phyloP scores from a whole-genome alignment of 371 early-diverging fungal species.

The Mycotypha africana region DNA sequence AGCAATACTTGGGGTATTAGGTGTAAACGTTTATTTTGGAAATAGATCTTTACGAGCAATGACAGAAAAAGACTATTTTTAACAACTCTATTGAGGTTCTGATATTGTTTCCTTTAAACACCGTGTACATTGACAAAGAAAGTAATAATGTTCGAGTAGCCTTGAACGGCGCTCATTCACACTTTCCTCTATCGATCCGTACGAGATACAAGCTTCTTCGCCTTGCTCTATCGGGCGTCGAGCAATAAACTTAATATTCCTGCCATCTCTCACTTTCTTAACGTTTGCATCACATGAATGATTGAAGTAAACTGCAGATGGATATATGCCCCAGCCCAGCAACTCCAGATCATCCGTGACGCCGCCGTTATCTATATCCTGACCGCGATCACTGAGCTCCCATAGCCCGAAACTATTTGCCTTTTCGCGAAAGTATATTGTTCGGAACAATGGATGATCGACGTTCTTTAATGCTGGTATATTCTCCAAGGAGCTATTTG shows the following conservation, averaged over 20 bases:
- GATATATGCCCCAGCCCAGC: constrained; percentile 63
- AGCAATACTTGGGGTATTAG: constrained; percentile 32
- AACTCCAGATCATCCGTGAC: constrained; percentile 44
- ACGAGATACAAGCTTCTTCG: constrained; percentile 70
- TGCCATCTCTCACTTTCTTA: constrained; percentile 39
- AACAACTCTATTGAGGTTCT: no score
- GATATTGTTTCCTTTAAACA: constrained; percentile 45
- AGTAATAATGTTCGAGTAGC: constrained; percentile 58
- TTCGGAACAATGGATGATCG: constrained; percentile 40
- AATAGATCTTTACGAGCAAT: no score
- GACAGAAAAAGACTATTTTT: no score
- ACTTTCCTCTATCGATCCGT: constrained; percentile 46
- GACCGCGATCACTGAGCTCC: constrained; percentile 20
- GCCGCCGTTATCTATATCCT: constrained; percentile 1
- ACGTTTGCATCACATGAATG: constrained; percentile 75
- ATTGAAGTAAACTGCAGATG: constrained; percentile 74
- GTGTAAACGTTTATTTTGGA: no score
- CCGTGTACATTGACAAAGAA: constrained; percentile 63
- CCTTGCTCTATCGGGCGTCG: constrained; percentile 38
- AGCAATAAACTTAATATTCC: constrained; percentile 57
- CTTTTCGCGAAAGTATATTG: constrained; percentile 55
- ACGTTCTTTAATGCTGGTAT: not conserved
- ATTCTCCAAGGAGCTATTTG: not conserved
- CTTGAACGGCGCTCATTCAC: constrained; percentile 38
- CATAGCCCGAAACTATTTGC: constrained; percentile 68